These are phyloP conservation scores for Dictyophora rubrovolvata DNA, from an alignment of 768 basidiomycete genomes.

Conservation along the genomic window DNA sequence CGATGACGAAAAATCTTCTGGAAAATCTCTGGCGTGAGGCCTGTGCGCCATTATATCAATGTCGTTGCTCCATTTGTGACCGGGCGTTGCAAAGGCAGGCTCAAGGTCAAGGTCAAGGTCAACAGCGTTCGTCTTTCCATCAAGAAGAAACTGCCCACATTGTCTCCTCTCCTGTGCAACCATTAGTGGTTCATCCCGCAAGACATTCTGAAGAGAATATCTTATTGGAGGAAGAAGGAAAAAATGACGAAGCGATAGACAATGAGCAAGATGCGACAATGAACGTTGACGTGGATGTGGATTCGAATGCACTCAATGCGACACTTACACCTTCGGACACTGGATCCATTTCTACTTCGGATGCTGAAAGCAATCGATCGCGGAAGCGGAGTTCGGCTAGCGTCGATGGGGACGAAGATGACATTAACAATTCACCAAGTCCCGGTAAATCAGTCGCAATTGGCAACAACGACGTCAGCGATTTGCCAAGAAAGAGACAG, in stretches of 20 bases:
- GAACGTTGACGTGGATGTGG: neutral
- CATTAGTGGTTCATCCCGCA: neutral
- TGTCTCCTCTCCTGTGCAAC: neutral
- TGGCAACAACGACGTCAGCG: neutral
- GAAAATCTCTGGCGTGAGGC: constrained; percentile 67
- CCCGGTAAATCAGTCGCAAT: too few species aligned
- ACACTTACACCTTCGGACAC: neutral
- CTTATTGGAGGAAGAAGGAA: neutral
- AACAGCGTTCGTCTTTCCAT: neutral
- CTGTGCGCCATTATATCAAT: constrained; percentile 60
- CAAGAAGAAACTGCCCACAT: neutral
- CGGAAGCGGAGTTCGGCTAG: constrained; percentile 7
- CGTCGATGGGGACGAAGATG: neutral
- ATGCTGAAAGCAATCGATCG: constrained; percentile 3
- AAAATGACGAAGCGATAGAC: neutral
- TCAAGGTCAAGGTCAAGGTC: neutral
- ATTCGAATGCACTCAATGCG: neutral
- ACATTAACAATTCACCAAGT: neutral
- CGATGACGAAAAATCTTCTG: constrained; percentile 46
- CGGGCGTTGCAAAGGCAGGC: constrained; percentile 39
- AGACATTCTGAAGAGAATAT: neutral
- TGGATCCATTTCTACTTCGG: neutral
- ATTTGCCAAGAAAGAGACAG: constrained; percentile 1
- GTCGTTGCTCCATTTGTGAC: constrained; percentile 64
- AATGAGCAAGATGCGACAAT: neutral